Base-by-base conservation (phyloP, 1,139 yeast species). In the Kodamaea sp. region DNA sequence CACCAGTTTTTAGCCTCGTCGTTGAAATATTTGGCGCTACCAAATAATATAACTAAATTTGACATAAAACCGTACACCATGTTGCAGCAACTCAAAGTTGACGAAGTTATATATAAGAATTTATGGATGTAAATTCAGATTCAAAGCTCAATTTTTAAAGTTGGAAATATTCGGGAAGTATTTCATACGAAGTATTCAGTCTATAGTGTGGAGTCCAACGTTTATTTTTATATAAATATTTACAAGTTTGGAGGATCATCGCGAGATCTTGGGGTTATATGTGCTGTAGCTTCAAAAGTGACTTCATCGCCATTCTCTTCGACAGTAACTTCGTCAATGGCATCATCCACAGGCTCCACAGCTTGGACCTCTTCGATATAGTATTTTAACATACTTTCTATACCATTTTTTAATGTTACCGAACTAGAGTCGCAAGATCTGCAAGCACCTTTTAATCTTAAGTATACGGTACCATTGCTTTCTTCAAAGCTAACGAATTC, bases 351-450 rank as follows among this genome's bases (percentile, higher is more conserved):
- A 43, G 83, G 89, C 45, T 76, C 77, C 7, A 84, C 94, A 22
- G 72, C 65, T 45, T 78, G 73, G 8, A 84, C 90, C 56, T 84
- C 94, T 53, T 84, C 94, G 34, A 84, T 84, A 58, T 84, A 84
- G 61, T 81, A 81, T 58, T 79, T 84, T 58, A 84, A 64, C 94
- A 84, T 84, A 37, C 86, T 80, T 57, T 84, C 92, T 44, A 84
- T 84, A 24, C 94, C 94, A 52, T 81, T 80, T 52, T 84, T 84
- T 56, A 84, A 70, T 1, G 94, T 84, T 24, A 81, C 82, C 35
- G 84, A 79, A 41, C 87, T 79, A 2, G 87, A 79, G 41, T 85
- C 87, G 58, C 94, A 84, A 23, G 86, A 77, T 53, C 88, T 75
- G 60, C 94, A 84, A 1, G 94, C 92, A 29, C 94, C 94, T 57